Base-by-base conservation (phyloP, 768 basidiomycete species). In the Termitomyces sp. region DNA sequence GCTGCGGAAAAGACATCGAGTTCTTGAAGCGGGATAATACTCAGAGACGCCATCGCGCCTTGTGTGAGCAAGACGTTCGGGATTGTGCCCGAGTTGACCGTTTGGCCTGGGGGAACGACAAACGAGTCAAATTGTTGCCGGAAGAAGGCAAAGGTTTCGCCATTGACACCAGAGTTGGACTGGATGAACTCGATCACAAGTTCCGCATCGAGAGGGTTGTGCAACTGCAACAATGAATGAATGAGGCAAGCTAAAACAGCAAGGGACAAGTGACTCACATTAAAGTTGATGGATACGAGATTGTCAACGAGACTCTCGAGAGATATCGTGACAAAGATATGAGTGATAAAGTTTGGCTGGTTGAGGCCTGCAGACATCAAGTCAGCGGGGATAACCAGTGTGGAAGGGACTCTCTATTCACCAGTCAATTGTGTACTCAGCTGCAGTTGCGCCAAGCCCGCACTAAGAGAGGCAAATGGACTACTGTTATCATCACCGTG, bases 41-140 rank as follows among this genome's bases (percentile, higher is more conserved):
- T 74, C 3, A 90, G 74, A 4, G 86, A 82, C 2, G 66, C 72
- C 20, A 80, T n/a, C 0, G 79, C 81, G 10, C 87, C 87, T 66
- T 86, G 72, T 0, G 80, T 77, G 37, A 90, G 73, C 26, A 82
- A 58, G 13, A 89, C 87, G 46, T 87, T 77, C 2, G 66, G 64
- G 57, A 90, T 77, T 5, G 67, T 65, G 5, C 87, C 88, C 42
- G 84, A 86, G 65, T 84, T 85, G 50, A 80, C 84, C 0, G 82
- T 83, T 57, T 79, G 69, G 16, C 80, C 79, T 0, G 85, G 74
- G 0, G 85, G 84, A 9, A 86, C 71, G 27, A 82, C 71, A 57
- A 87, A 88, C 59, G 67, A 72, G 41, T 72, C 69, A 69, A 88
- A 87, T 3, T 73, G 44, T 57, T 81, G 78, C 36, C 75, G 73